These are phyloP conservation scores for Alopecurus myosuroides DNA, from an alignment of 176 grass and related monocot species.

Conservation along the genomic window DNA sequence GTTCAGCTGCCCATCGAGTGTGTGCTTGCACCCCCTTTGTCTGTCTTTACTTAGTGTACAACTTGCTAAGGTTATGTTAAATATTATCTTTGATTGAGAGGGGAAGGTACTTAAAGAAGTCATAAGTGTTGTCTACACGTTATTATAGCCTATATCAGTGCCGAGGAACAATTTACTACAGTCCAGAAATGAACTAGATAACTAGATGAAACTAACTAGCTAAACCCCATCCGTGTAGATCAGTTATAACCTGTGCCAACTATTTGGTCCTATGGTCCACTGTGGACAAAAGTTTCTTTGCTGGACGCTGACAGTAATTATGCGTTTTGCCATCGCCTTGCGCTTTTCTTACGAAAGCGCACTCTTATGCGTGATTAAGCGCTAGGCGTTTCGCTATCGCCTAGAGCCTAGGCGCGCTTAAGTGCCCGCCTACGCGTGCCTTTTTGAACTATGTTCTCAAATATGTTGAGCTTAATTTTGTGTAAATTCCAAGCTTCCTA, in stretches of 20 bases:
- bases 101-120: background rate
- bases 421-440: no score
- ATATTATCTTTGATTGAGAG: background rate
- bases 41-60: background rate
- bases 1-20: slow-evolving; percentile 82
- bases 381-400: no score
- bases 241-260: background rate
- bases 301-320: background rate
- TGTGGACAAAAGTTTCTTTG: background rate
- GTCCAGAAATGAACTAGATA: background rate
- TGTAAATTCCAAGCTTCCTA: background rate
- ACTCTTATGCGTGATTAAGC: no score
- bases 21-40: slow-evolving; percentile 12
- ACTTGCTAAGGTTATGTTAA: background rate
- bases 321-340: no score
- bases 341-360: no score
- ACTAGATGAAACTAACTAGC: background rate
- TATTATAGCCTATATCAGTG: background rate
- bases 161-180: background rate
- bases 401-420: no score
- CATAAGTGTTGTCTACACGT: background rate
- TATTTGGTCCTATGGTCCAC: background rate
- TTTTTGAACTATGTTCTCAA: no score
- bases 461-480: background rate
- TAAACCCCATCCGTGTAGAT: background rate